phyloP scores from a whole-genome alignment of 106 monocot species.

The Dendrobium huoshanense region DNA sequence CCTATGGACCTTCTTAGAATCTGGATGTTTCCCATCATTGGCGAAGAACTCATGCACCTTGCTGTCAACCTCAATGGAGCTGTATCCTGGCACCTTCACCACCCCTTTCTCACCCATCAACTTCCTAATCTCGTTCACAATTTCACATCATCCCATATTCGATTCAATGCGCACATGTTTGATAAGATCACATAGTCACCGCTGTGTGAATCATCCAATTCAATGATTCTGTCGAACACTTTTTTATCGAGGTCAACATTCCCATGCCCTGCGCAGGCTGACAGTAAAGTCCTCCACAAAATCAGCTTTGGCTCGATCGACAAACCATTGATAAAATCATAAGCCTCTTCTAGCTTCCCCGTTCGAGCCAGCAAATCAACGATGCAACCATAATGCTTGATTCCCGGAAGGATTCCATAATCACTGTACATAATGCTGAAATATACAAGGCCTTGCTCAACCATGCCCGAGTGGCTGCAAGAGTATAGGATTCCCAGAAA shows the following conservation, averaged over 20 bases:
- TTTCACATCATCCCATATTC: slow-evolving; percentile 49
- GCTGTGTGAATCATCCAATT: slow-evolving; percentile 53
- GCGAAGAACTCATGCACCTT: slow-evolving; percentile 74
- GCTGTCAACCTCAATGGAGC: slow-evolving; percentile 60
- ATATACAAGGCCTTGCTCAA: slow-evolving; percentile 55
- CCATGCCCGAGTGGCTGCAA: slow-evolving; percentile 67
- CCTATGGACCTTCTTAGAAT: slow-evolving; percentile 27
- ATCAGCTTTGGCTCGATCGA: slow-evolving; percentile 49
- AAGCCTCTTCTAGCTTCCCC: slow-evolving; percentile 49
- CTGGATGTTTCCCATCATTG: slow-evolving; percentile 53
- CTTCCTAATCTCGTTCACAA: slow-evolving; percentile 29
- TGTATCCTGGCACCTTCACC: slow-evolving; percentile 68
- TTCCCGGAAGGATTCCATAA: slow-evolving; percentile 30
- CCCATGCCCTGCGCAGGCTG: slow-evolving; percentile 45
- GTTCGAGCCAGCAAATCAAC: slow-evolving; percentile 63
- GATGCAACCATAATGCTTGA: slow-evolving; percentile 75
- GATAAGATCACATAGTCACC: slow-evolving; percentile 77
- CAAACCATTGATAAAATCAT: slow-evolving; percentile 35
- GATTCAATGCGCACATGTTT: slow-evolving; percentile 48
- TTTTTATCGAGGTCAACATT: slow-evolving; percentile 56
- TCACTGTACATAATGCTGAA: slow-evolving; percentile 36
- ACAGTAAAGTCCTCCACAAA: slow-evolving; percentile 62
- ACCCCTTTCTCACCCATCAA: slow-evolving; percentile 49
- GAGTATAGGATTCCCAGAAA: slow-evolving; percentile 76
- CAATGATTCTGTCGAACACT: slow-evolving; percentile 52